A percentile compares a stretch with the other conserved stretches of the same genome.
phyloP scores from a whole-genome alignment of 441 rosid genomes.

The Raphanus hybrid region DNA sequence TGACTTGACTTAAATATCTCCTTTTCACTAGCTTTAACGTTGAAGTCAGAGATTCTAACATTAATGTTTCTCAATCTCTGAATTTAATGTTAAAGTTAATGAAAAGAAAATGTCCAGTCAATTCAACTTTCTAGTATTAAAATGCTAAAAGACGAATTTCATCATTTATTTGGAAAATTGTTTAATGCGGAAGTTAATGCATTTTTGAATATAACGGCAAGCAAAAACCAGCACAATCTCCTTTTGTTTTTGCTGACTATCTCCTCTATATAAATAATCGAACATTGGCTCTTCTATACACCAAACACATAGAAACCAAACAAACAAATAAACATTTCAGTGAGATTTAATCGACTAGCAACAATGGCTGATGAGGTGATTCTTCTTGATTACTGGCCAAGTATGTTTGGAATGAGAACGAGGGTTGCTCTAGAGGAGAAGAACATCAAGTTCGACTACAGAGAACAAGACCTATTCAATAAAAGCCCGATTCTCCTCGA shows the following conservation, averaged over 20 bases:
- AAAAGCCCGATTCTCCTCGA: background rate
- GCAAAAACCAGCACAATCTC: background rate
- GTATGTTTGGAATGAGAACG: slow-evolving; percentile 6
- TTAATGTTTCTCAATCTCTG: background rate
- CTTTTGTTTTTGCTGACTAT: background rate
- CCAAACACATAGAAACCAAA: background rate
- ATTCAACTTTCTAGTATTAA: background rate
- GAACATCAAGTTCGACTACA: background rate
- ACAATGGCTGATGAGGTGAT: background rate
- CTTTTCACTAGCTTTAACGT: background rate
- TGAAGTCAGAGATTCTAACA: background rate
- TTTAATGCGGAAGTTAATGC: background rate
- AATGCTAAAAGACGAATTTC: background rate
- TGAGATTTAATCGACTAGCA: background rate
- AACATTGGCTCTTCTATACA: background rate
- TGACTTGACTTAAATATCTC: background rate
- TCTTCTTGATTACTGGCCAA: slow-evolving; percentile 6
- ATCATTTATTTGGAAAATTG: background rate
- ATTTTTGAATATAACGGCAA: background rate
- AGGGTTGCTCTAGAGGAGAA: background rate
- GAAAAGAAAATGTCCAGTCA: background rate
- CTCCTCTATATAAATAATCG: background rate
- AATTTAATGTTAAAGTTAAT: background rate
- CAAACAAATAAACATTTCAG: background rate
- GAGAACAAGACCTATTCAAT: background rate